Evolutionary conservation across 371 early-diverging fungal genomes (phyloP), one percentile per base, ranked within the genome.

Genomic region (Mortierella sp.): DNA sequence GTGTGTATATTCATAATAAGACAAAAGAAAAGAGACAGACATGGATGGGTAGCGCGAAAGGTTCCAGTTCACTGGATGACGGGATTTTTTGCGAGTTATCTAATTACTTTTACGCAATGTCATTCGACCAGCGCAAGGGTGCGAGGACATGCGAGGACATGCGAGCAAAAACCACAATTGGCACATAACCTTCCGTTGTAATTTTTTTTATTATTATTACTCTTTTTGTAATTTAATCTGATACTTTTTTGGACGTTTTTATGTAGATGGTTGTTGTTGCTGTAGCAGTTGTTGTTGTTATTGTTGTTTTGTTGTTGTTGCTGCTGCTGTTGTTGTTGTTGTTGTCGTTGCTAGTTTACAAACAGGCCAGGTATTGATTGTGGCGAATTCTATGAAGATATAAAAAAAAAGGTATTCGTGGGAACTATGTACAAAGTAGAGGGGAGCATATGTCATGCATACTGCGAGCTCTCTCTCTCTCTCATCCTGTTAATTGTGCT

Each of bases 341-440:
- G 31, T 2, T 31, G 31, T 28, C 34, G 34, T 42, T 55, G 21
- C 42, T 68, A 68, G 34, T 38, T 68, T 68, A 68, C 68, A 68
- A 38, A 42, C 68, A 42, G 68, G 44, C 42, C 68, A 65, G 24
- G 65, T 42, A 68, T 38, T 38, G 42, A 38, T 38, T 21, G 24
- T 19, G 68, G 68, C 65, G 38, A 42, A 65, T 21, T 68, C 68
- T 68, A 68, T 68, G 63, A 63, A 34, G 38, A 68, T 50, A 13
- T 50, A 68, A 42, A 21, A 65, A 65, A 42, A 68, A 68, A 68
- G 68, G 68, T 68, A 68, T 68, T 68, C 7, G 21, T 55, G 55
- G 55, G 63, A 63, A 42, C 68, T 68, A 68, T 68, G 21, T 68
- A 68, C 68, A 68, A 68, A 68, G 68, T 68, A 68, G 44, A 68